These are phyloP conservation scores for Hippophae gyantsensis DNA, from an alignment of 306 rosid genomes.

Conservation along the genomic window DNA sequence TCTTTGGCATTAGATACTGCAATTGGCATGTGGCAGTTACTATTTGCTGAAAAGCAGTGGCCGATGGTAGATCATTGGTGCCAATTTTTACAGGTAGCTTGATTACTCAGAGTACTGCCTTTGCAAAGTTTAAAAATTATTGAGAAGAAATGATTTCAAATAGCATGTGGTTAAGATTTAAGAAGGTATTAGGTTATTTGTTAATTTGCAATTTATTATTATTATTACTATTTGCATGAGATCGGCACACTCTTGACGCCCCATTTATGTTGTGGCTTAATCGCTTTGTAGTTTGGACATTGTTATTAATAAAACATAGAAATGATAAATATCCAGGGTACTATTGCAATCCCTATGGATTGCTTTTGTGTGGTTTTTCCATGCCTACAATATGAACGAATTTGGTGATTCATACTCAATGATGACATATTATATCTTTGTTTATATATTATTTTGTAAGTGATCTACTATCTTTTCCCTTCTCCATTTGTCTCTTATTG, in stretches of 20 bases:
- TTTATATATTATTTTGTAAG: neutral
- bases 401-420: no score
- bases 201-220: no score
- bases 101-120: neutral
- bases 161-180: neutral
- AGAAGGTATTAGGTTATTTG: neutral
- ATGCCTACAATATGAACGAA: no score
- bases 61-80: constrained; percentile 95
- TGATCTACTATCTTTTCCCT: neutral
- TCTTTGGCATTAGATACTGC: constrained; percentile 98
- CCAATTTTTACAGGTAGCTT: constrained; percentile 85
- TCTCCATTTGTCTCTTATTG: neutral
- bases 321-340: no score
- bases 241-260: no score
- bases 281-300: no score
- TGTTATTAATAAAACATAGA: no score
- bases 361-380: neutral
- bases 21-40: constrained; percentile 99
- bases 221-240: no score
- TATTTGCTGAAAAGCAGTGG: constrained; percentile 98
- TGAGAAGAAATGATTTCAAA: neutral
- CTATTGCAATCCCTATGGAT: neutral
- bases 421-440: no score
- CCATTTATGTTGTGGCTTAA: no score
- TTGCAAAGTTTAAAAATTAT: neutral